Evolutionary conservation across 2,329 filamentous ascomycete genomes (phyloP).

Genomic region (Geosmithia morbida): DNA sequence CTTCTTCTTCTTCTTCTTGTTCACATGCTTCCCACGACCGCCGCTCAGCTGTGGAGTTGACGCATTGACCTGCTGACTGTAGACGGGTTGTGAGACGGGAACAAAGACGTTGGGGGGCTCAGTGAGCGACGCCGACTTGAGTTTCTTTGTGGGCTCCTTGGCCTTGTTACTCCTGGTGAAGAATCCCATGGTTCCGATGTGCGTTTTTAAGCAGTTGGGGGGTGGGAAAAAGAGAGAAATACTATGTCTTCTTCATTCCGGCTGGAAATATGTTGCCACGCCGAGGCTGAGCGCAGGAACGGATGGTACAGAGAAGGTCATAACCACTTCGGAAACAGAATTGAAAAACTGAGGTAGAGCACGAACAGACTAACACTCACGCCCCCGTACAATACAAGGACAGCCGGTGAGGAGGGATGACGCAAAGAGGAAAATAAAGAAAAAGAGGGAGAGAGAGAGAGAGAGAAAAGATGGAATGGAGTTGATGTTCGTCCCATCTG

Average conservation of each 20-base stretch:
- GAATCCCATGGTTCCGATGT: slow-evolving; percentile 11
- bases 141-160: slow-evolving; percentile 5
- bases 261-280: neutral
- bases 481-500: too few relatives aligned
- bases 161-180: slow-evolving; percentile 11
- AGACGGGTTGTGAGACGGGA: neutral
- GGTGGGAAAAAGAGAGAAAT: too few relatives aligned
- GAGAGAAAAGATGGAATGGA: too few relatives aligned
- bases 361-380: neutral
- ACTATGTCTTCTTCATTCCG: too few relatives aligned
- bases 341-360: neutral
- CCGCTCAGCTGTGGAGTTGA: neutral
- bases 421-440: too few relatives aligned
- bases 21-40: neutral
- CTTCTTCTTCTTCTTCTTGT: neutral
- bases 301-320: neutral
- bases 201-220: too few relatives aligned
- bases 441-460: too few relatives aligned
- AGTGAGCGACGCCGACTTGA: neutral
- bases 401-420: too few relatives aligned
- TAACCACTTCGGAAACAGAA: neutral
- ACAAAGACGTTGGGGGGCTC: slow-evolving; percentile 1
- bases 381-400: too few relatives aligned
- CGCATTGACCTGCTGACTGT: neutral
- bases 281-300: neutral